These are phyloP conservation scores for Erodium texanum DNA, from an alignment of 441 rosid genomes.

Conservation along the genomic window DNA sequence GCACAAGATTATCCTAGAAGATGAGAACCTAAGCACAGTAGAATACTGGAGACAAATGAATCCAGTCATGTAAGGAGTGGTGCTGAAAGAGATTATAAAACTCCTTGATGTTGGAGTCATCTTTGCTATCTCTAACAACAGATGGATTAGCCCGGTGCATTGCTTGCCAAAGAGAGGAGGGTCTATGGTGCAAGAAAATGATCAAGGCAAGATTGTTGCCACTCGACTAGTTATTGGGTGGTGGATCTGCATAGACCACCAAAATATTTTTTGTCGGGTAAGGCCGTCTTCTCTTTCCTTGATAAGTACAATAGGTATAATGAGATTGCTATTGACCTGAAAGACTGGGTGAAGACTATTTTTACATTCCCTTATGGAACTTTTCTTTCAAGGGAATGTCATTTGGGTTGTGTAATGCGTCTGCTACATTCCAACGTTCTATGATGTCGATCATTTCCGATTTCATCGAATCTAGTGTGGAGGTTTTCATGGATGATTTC, in stretches of 20 bases:
- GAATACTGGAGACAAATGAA: too few relatives aligned
- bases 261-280: neutral
- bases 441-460: neutral
- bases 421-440: neutral
- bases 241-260: neutral
- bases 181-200: neutral
- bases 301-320: neutral
- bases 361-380: neutral
- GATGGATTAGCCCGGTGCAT: too few relatives aligned
- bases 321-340: neutral
- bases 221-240: neutral
- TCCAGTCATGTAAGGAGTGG: too few relatives aligned
- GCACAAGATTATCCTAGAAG: too few relatives aligned
- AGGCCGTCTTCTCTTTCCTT: neutral
- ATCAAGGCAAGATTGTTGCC: neutral
- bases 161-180: too few relatives aligned
- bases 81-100: too few relatives aligned
- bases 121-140: too few relatives aligned
- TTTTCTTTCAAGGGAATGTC: neutral
- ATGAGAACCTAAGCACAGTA: too few relatives aligned
- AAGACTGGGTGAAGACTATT: neutral
- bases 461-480: neutral
- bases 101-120: too few relatives aligned
- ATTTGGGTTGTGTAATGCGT: neutral
- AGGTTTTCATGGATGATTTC: neutral